Conservation (phyloP, 805 yeast genomes). For the Saturnispora zaruensis region DNA sequence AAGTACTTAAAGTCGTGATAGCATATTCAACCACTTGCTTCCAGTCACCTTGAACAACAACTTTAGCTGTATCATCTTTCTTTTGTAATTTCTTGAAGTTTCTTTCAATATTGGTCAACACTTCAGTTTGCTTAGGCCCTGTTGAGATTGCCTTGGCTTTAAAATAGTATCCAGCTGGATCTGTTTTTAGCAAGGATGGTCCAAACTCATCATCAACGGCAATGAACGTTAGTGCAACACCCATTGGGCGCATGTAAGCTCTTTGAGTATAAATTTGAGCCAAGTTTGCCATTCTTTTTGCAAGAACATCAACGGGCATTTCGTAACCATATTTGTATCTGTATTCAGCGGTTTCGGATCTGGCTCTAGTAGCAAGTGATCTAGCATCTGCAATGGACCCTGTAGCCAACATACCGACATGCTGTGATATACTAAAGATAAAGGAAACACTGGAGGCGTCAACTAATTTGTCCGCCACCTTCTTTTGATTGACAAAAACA, state of each 20-base stretch:
- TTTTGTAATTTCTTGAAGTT: conserved; percentile 58
- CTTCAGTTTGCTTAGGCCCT: conserved; percentile 97
- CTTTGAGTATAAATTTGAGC: conserved; percentile 95
- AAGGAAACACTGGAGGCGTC: conserved; percentile 84
- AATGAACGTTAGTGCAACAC: conserved; percentile 84
- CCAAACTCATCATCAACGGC: conserved; percentile 86
- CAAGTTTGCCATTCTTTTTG: conserved; percentile 92
- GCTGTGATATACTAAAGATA: conserved; percentile 71
- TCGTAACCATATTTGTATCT: conserved; percentile 91
- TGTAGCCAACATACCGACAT: conserved; percentile 83
- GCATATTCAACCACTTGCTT: conserved; percentile 82
- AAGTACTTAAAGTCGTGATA: conserved; percentile 75
- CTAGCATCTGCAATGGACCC: conserved; percentile 97
- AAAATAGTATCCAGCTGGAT: conserved; percentile 94
- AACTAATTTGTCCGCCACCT: conserved; percentile 88
- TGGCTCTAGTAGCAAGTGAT: conserved; percentile 80
- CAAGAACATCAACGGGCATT: conserved; percentile 88
- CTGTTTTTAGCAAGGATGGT: conserved; percentile 84
- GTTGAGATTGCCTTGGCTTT: conserved; percentile 90
- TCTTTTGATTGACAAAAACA: conserved; percentile 88
- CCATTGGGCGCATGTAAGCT: conserved; percentile 97
- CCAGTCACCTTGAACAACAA: conserved; percentile 71
- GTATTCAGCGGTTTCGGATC: conserved; percentile 94
- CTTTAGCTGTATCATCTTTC: conserved; percentile 25
- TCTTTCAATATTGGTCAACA: conserved; percentile 82